Evolutionary conservation across 192 early-diverging fungal genomes (phyloP), one percentile per base, ranked within the genome.

Genomic region (Coemansia sp.): DNA sequence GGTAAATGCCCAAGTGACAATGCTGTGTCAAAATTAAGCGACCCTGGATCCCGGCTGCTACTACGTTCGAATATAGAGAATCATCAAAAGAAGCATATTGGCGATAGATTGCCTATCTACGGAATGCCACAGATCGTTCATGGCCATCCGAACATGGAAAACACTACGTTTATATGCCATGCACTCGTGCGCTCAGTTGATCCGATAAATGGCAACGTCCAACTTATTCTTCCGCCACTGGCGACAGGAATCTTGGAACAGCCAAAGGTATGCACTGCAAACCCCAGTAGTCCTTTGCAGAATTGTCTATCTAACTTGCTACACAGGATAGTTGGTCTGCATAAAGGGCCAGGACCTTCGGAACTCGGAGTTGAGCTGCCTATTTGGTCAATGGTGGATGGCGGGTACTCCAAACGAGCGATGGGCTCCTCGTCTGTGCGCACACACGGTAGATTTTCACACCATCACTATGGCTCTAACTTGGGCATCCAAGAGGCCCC

Each of bases 121-220:
- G 34, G 59, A n/a, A n/a, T 71, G 28, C 79, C 79, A 4, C 75
- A 75, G n/a, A 73, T 84, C 2, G 70, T 75, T 3, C 74, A 84
- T 30, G 79, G 75, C 8, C 46, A 75, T 34, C 79, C 79, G 15
- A 67, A 66, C 25, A 25, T 63, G 34, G 48, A 62, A 10, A 53
- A 25, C 13, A 88, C 87, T 0, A 85, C 85, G 2, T 92, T 89
- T 53, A 37, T 86, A 40, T 84, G 88, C 1, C 75, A 90, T 46
- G 92, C 80, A 0, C 71, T 93, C 21, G 84, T 92, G 45, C 81
- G 92, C 15, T 82, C 88, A 0, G 86, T 92, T 33, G 86, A 91
- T 63, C 84, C 86, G 6, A 43, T 67, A 2, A 74, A 73, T 5
- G 84, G 84, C 23, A 63, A 66, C 6, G 62, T 91, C 4, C 79